Evolutionary conservation across 495 filamentous ascomycete species (phyloP).

Genomic region (Penicillium salamii): DNA sequence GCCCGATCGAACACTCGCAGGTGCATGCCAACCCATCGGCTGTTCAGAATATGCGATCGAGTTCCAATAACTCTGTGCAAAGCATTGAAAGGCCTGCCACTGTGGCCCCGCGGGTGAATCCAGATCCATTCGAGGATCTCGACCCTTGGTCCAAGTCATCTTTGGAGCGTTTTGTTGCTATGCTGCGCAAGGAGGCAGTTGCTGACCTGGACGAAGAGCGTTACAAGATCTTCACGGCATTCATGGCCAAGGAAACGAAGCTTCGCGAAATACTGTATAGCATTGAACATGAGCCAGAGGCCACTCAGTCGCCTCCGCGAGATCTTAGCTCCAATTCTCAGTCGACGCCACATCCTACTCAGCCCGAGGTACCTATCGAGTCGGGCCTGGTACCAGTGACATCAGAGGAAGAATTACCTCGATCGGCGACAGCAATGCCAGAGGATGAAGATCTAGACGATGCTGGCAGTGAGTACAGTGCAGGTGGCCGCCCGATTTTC

Average conservation of each 20-base stretch:
- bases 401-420: conserved; percentile 19
- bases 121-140: conserved; percentile 48
- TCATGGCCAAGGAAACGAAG: conserved; percentile 49
- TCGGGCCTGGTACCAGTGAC: conserved; percentile 39
- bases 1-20: conserved; percentile 13
- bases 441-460: conserved; percentile 25
- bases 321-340: conserved; percentile 10
- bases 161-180: conserved; percentile 48
- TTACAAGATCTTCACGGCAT: conserved; percentile 50
- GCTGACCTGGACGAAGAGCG: conserved; percentile 50
- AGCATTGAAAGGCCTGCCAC: not conserved
- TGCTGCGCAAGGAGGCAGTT: conserved; percentile 52
- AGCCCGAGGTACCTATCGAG: conserved; percentile 21
- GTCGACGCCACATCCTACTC: conserved; percentile 10
- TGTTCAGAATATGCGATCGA: not conserved
- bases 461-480: conserved; percentile 38
- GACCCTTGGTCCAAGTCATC: conserved; percentile 54
- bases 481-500: conserved; percentile 48
- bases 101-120: conserved; percentile 7
- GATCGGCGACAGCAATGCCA: conserved; percentile 2
- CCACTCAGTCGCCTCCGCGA: conserved; percentile 5
- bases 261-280: conserved; percentile 52
- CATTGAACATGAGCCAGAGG: conserved; percentile 37
- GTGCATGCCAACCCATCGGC: not conserved
- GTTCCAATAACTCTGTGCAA: not conserved